Base-by-base conservation (phyloP, 1,284 basidiomycete genomes). In the Apiotrichum brassicae region DNA sequence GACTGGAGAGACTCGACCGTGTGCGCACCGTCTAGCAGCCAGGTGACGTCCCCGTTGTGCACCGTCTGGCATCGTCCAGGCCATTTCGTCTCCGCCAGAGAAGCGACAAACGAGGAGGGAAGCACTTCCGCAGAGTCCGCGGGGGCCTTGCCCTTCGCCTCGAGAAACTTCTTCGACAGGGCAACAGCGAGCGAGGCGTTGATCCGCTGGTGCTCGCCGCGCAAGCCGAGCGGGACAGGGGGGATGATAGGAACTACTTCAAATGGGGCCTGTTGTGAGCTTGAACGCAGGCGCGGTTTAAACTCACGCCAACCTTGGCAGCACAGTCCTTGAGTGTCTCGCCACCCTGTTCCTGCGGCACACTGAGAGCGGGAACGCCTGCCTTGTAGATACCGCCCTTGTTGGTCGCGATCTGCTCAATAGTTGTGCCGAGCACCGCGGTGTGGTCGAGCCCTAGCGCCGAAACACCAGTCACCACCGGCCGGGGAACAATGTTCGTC, bases 381-480 rank as follows among this genome's bases (percentile, higher is more conserved):
- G 82, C 74, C 78, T 99, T 99, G 76, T 87, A 98, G 48, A 99
- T 98, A 1, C 95, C 95, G 23, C 86, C 90, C 70, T 99, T 99
- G 67, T 98, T 95, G 77, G 81, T 82, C 1, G 93, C 91, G 58
- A 99, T 98, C 64, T 94, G 87, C 49, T 79, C 75, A 11, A 98
- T 75, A 0, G 93, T 97, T 65, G 86, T 86, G 3, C 95, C 95
- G 0, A 99, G 79, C 18, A 97, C 81, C 51, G 80, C 77, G n/a
- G 87, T 84, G 73, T 99, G 95, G 65, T 98, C 95, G 52, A 98
- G 79, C 0, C 95, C 95, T 6, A 98, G 79, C 11, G 91, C 81
- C 7, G 91, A 87, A 35, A 98, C 79, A 7, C 92, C 95, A 0
- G 93, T 89, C 5, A 87, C 87, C 19, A 93, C 69, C 0, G 95